These are phyloP conservation scores for Fusarium coffeatum DNA, from an alignment of 2,329 filamentous ascomycete genomes.

Conservation along the genomic window DNA sequence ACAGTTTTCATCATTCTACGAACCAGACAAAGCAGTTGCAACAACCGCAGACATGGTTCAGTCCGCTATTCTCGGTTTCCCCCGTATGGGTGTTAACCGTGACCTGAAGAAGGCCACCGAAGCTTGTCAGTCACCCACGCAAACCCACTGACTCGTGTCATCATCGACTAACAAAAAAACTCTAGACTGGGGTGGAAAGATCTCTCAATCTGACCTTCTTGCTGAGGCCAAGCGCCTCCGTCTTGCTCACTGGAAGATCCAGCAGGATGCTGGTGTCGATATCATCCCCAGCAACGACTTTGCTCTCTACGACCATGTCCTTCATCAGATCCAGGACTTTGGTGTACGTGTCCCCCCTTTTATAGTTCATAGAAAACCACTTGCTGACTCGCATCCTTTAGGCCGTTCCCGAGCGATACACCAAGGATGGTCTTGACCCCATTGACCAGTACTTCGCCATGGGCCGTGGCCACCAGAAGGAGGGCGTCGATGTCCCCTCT, in stretches of 20 bases:
- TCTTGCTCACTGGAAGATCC: conserved; percentile 98
- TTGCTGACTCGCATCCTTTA: conserved; percentile 51
- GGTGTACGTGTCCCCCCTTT: conserved; percentile 71
- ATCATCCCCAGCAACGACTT: conserved; percentile 99
- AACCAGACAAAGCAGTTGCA: conserved; percentile 43
- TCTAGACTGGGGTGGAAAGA: conserved; percentile 86
- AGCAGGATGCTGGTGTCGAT: conserved; percentile 97
- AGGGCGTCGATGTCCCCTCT: conserved; percentile 89
- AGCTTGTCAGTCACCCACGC: conserved; percentile 72
- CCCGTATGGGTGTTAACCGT: conserved; percentile 97
- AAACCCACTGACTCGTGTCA: conserved; percentile 50
- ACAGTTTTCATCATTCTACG: conserved; percentile 23
- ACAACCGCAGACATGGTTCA: conserved; percentile 68
- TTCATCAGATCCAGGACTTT: conserved; percentile 98
- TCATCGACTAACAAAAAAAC: conserved; percentile 39
- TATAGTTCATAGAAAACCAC: neutral
- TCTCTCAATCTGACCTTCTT: conserved; percentile 90
- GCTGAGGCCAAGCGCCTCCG: conserved; percentile 96
- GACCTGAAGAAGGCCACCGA: conserved; percentile 99
- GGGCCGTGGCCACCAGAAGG: conserved; percentile 98
- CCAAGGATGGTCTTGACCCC: conserved; percentile 84
- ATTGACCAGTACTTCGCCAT: conserved; percentile 99
- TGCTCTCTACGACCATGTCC: conserved; percentile 96
- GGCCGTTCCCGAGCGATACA: conserved; percentile 94
- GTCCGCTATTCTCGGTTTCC: conserved; percentile 93